Conservation (phyloP, 441 rosid genomes). For the Brassica hybrid region DNA sequence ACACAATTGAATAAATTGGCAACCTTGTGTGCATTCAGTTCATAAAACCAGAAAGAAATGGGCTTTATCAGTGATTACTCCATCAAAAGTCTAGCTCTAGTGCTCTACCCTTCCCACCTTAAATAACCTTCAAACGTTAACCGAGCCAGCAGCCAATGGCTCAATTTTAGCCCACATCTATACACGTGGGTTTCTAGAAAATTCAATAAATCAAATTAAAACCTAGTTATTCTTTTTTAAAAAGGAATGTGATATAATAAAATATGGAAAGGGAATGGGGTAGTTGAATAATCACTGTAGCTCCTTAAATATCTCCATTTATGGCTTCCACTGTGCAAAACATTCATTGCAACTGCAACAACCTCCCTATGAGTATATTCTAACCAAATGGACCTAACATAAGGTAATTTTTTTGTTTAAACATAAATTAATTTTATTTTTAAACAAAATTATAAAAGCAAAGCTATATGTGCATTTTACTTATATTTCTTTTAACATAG, state of each 20-base stretch:
- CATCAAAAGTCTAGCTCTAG: slow-evolving; percentile 1
- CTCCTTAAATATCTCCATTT: slow-evolving; percentile 44
- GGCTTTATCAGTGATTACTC: slow-evolving; percentile 21
- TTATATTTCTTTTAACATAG: neutral
- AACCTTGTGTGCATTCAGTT: neutral
- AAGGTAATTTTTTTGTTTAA: neutral
- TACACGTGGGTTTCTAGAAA: too few relatives aligned
- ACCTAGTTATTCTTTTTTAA: too few relatives aligned
- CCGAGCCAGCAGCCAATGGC: too few relatives aligned
- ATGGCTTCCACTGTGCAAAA: slow-evolving; percentile 38
- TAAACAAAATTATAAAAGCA: neutral
- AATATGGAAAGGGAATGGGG: neutral
- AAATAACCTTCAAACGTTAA: too few relatives aligned
- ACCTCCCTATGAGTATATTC: slow-evolving; percentile 1
- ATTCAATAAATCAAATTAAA: too few relatives aligned
- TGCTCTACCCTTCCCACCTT: too few relatives aligned
- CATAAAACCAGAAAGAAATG: neutral
- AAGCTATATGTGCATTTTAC: neutral
- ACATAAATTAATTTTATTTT: neutral
- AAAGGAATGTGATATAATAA: neutral
- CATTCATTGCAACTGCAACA: slow-evolving; percentile 44
- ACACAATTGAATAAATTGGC: neutral
- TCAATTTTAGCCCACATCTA: too few relatives aligned
- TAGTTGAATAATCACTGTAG: slow-evolving; percentile 34
- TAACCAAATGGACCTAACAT: neutral